A percentile compares a stretch with the other conserved stretches of the same genome.
Conservation (phyloP, 441 rosid species). For the Breynia disticha region DNA sequence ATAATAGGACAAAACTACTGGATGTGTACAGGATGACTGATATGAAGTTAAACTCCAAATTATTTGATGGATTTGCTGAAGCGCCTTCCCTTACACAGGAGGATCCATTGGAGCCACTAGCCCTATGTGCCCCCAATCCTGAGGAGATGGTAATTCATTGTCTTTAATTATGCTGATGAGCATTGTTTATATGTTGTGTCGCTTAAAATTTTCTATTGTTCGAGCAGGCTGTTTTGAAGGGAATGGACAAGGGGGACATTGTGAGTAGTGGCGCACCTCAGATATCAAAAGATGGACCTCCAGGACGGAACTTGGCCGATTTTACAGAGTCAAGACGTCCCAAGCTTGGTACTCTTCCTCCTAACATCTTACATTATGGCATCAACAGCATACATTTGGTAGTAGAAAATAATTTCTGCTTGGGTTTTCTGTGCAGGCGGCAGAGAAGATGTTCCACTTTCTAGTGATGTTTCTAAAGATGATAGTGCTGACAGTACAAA, state of each 20-base stretch:
- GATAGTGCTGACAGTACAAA: conserved; percentile 37
- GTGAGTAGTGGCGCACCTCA: conserved; percentile 87
- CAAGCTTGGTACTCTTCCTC: conserved; percentile 50
- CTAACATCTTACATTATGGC: conserved; percentile 7
- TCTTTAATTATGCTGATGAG: conserved; percentile 8
- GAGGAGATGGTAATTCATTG: conserved; percentile 67
- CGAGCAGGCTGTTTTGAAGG: conserved; percentile 59
- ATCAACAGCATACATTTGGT: conserved; percentile 7
- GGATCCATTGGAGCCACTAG: conserved; percentile 68
- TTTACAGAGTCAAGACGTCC: conserved; percentile 47
- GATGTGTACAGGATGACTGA: conserved; percentile 66
- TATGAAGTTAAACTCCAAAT: conserved; percentile 28
- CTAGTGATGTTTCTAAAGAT: conserved; percentile 42
- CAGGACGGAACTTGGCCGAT: conserved; percentile 45
- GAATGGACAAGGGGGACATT: conserved; percentile 79
- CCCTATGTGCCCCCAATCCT: conserved; percentile 57
- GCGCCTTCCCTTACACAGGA: conserved; percentile 73
- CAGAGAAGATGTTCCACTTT: conserved; percentile 48
- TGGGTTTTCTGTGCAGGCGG: conserved; percentile 50
- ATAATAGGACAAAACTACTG: conserved; percentile 68
- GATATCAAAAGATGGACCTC: conserved; percentile 63
- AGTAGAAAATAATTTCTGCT: conserved; percentile 12
- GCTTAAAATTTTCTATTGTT: conserved; percentile 17
- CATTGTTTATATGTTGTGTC: conserved; percentile 11
- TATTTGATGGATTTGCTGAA: conserved; percentile 48